phyloP scores from a whole-genome alignment of 768 basidiomycete genomes.

The Boletus rubropictus region DNA sequence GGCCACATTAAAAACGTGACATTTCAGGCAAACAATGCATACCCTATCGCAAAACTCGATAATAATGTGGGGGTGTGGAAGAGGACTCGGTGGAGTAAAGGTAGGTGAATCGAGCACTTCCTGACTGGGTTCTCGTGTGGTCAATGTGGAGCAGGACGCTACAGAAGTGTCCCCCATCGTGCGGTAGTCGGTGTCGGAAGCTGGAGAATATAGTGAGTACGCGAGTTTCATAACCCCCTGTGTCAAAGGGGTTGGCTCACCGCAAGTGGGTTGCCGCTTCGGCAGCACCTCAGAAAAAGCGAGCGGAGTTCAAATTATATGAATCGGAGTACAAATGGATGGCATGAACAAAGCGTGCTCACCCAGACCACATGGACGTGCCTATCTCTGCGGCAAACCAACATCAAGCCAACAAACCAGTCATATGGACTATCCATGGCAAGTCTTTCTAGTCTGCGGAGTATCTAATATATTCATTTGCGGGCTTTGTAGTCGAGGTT shows the following conservation, averaged over 20 bases:
- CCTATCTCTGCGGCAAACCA: neutral
- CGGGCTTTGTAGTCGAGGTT: conserved; percentile 63
- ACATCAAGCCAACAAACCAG: conserved; percentile 2
- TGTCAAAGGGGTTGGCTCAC: too few relatives aligned
- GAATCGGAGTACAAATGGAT: too few relatives aligned
- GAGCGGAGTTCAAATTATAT: too few relatives aligned
- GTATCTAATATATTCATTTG: neutral
- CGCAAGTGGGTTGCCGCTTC: too few relatives aligned
- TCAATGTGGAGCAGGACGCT: conserved; percentile 7
- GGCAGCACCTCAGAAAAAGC: too few relatives aligned
- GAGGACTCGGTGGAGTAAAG: conserved; percentile 50
- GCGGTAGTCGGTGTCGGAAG: neutral
- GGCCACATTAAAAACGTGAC: conserved; percentile 2
- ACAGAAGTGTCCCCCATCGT: conserved; percentile 24
- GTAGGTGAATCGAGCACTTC: conserved; percentile 40
- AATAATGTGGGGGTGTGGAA: conserved; percentile 51
- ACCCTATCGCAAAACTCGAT: conserved; percentile 95
- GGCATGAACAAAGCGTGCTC: conserved; percentile 10
- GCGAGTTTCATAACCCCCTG: too few relatives aligned
- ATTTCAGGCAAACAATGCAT: conserved; percentile 22
- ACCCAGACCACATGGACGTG: conserved; percentile 13
- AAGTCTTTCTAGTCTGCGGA: conserved; percentile 10
- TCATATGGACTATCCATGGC: conserved; percentile 67
- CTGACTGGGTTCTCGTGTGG: conserved; percentile 14
- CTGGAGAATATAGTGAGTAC: too few relatives aligned